Percentiles rank a stretch among this genome's conserved stretches.
Conservation (phyloP, 768 basidiomycete species). For the Chiua virens region DNA sequence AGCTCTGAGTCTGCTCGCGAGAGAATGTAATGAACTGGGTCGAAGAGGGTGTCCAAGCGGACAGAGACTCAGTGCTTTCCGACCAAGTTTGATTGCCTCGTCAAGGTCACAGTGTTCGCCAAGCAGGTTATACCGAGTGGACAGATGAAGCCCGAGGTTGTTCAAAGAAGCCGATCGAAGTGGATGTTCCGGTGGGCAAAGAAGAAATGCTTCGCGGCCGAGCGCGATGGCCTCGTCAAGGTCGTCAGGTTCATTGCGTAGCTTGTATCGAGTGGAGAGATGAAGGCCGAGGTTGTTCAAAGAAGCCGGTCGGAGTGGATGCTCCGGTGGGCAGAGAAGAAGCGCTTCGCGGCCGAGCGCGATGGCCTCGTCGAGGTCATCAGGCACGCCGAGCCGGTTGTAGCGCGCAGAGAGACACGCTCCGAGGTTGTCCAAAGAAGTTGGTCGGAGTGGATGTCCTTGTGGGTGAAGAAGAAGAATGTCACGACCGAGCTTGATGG, state of each 20-base stretch:
- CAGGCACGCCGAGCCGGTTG: neutral
- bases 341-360: neutral
- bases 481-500: neutral
- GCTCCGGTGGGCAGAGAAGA: neutral
- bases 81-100: neutral
- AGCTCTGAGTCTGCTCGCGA: constrained; percentile 9
- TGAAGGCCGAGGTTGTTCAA: neutral
- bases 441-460: neutral
- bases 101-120: neutral
- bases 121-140: neutral
- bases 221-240: neutral
- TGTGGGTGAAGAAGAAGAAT: neutral
- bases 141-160: neutral
- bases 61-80: neutral
- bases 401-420: neutral
- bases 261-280: neutral
- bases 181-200: neutral
- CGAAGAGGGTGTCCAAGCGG: neutral
- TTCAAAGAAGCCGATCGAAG: neutral
- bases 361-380: neutral
- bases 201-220: neutral
- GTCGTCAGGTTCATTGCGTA: neutral
- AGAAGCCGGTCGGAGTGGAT: neutral
- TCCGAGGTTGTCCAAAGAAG: neutral
- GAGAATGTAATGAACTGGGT: neutral